phyloP scores from a whole-genome alignment of 768 basidiomycete species.

The Tulasnella calospora region DNA sequence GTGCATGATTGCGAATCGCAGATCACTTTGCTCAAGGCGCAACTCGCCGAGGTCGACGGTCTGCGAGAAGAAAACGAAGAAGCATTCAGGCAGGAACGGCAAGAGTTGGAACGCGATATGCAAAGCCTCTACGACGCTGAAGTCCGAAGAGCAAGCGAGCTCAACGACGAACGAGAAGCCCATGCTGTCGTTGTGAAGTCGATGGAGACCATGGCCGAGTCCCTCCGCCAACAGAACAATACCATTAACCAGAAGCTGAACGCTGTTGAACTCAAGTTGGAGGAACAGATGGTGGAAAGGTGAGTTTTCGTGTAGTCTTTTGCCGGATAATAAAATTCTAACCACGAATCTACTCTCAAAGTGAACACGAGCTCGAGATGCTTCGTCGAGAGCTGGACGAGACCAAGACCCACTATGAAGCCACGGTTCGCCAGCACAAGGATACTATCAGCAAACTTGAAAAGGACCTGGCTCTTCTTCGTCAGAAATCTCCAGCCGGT shows the following conservation, averaged over 20 bases:
- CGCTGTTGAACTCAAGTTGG: background rate
- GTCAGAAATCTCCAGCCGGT: background rate
- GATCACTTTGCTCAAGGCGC: background rate
- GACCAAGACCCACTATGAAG: background rate
- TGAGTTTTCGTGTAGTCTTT: background rate
- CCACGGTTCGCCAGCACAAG: background rate
- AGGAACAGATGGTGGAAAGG: background rate
- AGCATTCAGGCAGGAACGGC: background rate
- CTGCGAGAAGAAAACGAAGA: conserved; percentile 8
- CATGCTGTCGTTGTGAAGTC: conserved; percentile 13
- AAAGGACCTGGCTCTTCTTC: background rate
- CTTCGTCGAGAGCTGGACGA: background rate
- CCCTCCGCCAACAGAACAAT: conserved; percentile 4
- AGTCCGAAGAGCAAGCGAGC: background rate
- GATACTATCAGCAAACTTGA: background rate
- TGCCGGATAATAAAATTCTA: background rate
- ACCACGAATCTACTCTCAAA: background rate
- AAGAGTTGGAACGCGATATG: background rate
- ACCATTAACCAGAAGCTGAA: background rate
- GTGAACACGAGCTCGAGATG: background rate
- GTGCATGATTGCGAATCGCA: background rate
- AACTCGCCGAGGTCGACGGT: background rate
- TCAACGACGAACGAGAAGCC: background rate
- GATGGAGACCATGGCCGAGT: conserved; percentile 10
- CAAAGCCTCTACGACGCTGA: background rate